Evolutionary conservation across 176 grass and related monocot species (phyloP).

Genomic region (Dactylis glomerata): DNA sequence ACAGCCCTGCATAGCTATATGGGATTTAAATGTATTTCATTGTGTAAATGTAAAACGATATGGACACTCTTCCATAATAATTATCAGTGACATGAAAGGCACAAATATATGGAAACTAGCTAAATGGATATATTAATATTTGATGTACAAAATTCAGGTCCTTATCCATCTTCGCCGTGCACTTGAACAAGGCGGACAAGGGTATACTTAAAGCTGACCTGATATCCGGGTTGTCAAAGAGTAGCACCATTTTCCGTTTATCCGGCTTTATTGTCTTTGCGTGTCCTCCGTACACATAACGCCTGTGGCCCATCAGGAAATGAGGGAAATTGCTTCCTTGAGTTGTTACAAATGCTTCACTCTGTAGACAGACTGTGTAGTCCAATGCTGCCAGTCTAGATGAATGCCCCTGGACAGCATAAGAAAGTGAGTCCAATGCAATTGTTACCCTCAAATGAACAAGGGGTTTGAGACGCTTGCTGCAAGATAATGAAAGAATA

Average conservation of each 20-base stretch:
- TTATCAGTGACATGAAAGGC: background rate
- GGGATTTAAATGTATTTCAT: background rate
- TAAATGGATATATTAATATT: background rate
- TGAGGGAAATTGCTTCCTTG: conserved; percentile 97
- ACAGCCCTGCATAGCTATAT: background rate
- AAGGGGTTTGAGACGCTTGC: background rate
- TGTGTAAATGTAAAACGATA: background rate
- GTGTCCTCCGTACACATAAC: conserved; percentile 66
- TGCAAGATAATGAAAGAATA: background rate
- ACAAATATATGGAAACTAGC: background rate
- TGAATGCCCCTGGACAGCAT: conserved; percentile 60
- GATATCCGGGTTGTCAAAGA: conserved; percentile 64
- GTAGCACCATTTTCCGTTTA: conserved; percentile 70
- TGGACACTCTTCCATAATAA: background rate
- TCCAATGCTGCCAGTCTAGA: conserved; percentile 82
- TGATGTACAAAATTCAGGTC: background rate
- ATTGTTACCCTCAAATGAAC: background rate
- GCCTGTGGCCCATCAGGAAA: conserved; percentile 84
- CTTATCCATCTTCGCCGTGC: background rate
- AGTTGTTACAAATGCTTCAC: conserved; percentile 79
- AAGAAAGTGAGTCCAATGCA: background rate
- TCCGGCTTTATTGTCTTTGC: conserved; percentile 86
- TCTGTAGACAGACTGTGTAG: conserved; percentile 61
- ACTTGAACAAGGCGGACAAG: background rate
- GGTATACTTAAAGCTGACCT: conserved; percentile 35